Evolutionary conservation across 805 yeast genomes (phyloP).

Genomic region (Myxozyma melibiosi): DNA sequence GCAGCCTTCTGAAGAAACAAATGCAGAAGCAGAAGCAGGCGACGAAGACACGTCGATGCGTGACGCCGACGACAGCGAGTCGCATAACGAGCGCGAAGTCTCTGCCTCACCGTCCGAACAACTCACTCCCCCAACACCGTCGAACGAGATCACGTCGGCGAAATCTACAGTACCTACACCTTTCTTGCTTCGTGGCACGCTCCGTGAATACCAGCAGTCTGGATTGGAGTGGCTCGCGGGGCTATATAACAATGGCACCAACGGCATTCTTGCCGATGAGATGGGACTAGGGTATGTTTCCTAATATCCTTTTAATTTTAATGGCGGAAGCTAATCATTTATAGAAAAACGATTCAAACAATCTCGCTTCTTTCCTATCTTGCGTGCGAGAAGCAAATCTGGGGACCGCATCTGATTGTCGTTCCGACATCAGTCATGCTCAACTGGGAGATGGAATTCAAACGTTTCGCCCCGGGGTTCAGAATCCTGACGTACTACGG

Average conservation of each 20-base stretch:
- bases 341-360: conserved; percentile 85
- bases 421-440: conserved; percentile 97
- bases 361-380: conserved; percentile 81
- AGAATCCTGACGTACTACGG: conserved; percentile 96
- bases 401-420: conserved; percentile 98
- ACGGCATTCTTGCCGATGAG: conserved; percentile 97
- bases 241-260: conserved; percentile 84
- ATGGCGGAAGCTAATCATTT: neutral
- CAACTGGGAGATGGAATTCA: conserved; percentile 99
- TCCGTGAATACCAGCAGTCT: conserved; percentile 91
- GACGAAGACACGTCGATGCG: neutral
- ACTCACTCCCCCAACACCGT: conserved; percentile 21
- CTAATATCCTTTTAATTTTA: neutral
- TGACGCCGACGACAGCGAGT: conserved; percentile 34
- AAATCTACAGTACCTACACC: conserved; percentile 60
- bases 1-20: neutral
- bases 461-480: conserved; percentile 96
- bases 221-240: conserved; percentile 98
- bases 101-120: conserved; percentile 20
- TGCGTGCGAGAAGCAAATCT: conserved; percentile 88
- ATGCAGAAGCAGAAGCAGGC: neutral
- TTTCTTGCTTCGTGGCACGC: conserved; percentile 67
- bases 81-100: conserved; percentile 14
- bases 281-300: conserved; percentile 84
- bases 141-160: conserved; percentile 20